Evolutionary conservation across 805 yeast species (phyloP).

Genomic region (Sugiyamaella mastotermitis): DNA sequence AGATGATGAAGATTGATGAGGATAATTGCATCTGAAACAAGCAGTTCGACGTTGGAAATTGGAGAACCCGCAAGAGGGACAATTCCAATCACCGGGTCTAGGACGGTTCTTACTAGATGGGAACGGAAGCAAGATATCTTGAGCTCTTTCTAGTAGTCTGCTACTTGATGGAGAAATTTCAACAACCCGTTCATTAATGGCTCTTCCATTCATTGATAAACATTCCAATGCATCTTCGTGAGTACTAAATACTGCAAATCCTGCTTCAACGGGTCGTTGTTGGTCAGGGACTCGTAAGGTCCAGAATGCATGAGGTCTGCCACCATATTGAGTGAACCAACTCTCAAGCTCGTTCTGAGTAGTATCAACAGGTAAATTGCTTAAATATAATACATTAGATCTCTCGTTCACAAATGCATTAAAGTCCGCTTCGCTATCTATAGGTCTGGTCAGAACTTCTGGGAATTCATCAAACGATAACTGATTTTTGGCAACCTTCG

Average conservation of each 20-base stretch:
- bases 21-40: conserved; percentile 88
- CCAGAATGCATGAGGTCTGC: conserved; percentile 87
- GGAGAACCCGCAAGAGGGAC: conserved; percentile 92
- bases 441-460: conserved; percentile 61
- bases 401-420: conserved; percentile 61
- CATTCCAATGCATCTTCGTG: conserved; percentile 85
- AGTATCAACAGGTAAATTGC: conserved; percentile 78
- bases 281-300: conserved; percentile 61
- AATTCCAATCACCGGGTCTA: conserved; percentile 97
- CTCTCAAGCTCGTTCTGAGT: conserved; percentile 86
- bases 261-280: conserved; percentile 51
- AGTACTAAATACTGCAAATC: conserved; percentile 77
- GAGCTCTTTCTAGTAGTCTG: conserved; percentile 71
- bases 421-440: conserved; percentile 70
- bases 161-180: conserved; percentile 86
- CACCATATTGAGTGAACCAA: conserved; percentile 86
- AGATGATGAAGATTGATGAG: conserved; percentile 37
- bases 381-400: conserved; percentile 70
- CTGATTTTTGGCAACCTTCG: conserved; percentile 42
- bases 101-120: conserved; percentile 84
- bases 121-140: conserved; percentile 74
- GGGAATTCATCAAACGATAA: conserved; percentile 44
- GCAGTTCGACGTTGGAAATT: conserved; percentile 92
- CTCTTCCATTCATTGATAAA: conserved; percentile 72
- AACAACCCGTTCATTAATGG: conserved; percentile 62